Percentiles rank a stretch among this genome's conserved stretches.
These are phyloP conservation scores for Durotheca rogersii DNA, from an alignment of 495 filamentous ascomycete genomes.

Conservation along the genomic window DNA sequence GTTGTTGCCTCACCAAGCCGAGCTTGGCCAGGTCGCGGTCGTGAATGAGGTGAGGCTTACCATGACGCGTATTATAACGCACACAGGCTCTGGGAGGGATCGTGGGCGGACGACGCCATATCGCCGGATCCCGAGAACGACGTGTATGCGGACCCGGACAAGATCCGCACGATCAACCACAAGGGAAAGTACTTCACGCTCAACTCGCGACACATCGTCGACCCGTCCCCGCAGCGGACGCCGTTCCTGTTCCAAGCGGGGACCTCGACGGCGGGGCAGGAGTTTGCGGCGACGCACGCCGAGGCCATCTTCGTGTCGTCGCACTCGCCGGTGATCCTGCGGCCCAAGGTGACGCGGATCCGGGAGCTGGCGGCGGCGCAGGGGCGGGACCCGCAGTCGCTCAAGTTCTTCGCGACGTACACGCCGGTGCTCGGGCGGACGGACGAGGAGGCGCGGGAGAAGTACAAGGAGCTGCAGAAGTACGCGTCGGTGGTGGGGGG, in stretches of 20 bases:
- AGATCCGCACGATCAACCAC: slow-evolving; percentile 61
- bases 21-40: not conserved
- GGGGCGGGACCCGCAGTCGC: slow-evolving; percentile 54
- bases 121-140: slow-evolving; percentile 50
- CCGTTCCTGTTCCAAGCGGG: slow-evolving; percentile 67
- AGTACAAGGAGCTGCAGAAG: slow-evolving; percentile 53
- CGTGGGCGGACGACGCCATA: slow-evolving; percentile 59
- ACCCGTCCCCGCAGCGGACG: slow-evolving; percentile 63
- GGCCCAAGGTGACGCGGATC: slow-evolving; percentile 57
- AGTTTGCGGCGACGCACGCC: slow-evolving; percentile 61
- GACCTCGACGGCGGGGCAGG: slow-evolving; percentile 56
- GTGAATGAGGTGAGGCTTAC: not conserved
- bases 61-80: not conserved
- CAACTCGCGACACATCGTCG: slow-evolving; percentile 53
- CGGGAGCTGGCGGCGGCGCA: slow-evolving; percentile 50
- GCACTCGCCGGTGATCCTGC: slow-evolving; percentile 52
- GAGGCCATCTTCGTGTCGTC: slow-evolving; percentile 65
- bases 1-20: no score
- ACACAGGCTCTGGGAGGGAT: slow-evolving; percentile 59
- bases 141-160: slow-evolving; percentile 54
- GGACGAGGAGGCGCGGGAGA: slow-evolving; percentile 57
- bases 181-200: slow-evolving; percentile 59
- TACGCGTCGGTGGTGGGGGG: slow-evolving; percentile 58
- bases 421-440: slow-evolving; percentile 58
- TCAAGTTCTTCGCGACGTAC: slow-evolving; percentile 63